Percentiles rank a stretch among this genome's conserved stretches.
Conservation (phyloP, 2,329 filamentous ascomycete genomes). For the Beauveria sp. region DNA sequence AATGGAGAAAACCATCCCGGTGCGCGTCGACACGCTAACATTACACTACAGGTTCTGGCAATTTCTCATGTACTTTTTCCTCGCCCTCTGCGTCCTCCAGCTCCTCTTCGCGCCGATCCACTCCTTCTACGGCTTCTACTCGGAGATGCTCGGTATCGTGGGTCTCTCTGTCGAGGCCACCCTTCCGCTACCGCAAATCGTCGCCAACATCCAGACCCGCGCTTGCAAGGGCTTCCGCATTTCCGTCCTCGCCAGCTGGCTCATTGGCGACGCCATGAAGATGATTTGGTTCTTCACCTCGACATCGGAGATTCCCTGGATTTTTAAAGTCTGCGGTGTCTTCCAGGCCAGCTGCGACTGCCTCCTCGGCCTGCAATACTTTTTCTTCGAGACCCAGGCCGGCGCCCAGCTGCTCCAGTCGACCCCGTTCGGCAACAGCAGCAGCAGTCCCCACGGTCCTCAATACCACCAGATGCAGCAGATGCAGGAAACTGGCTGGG, state of each 20-base stretch:
- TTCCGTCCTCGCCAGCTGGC: conserved; percentile 69
- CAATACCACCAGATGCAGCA: conserved; percentile 33
- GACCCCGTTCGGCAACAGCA: conserved; percentile 3
- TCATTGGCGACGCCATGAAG: conserved; percentile 77
- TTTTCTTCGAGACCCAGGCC: conserved; percentile 45
- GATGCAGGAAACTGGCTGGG: conserved; percentile 24
- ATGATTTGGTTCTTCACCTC: conserved; percentile 79
- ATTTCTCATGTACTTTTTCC: conserved; percentile 62
- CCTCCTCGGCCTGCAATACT: conserved; percentile 68
- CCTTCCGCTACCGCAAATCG: conserved; percentile 72
- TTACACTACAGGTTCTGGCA: conserved; percentile 59
- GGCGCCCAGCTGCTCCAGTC: conserved; percentile 17
- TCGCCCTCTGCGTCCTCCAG: conserved; percentile 54
- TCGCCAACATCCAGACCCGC: conserved; percentile 58
- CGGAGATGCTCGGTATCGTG: conserved; percentile 61
- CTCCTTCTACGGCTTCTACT: conserved; percentile 57
- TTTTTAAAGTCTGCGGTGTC: conserved; percentile 75
- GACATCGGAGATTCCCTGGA: conserved; percentile 60
- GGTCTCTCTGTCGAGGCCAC: conserved; percentile 73
- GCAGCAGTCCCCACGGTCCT: conserved; percentile 13
- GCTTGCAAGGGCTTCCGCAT: conserved; percentile 73
- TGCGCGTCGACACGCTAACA: conserved; percentile 11
- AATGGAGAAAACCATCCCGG: not conserved
- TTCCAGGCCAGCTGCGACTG: conserved; percentile 74
- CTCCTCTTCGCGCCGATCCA: conserved; percentile 55